phyloP scores from a whole-genome alignment of 2,329 filamentous ascomycete species.

The Trichophyton benhamiae region DNA sequence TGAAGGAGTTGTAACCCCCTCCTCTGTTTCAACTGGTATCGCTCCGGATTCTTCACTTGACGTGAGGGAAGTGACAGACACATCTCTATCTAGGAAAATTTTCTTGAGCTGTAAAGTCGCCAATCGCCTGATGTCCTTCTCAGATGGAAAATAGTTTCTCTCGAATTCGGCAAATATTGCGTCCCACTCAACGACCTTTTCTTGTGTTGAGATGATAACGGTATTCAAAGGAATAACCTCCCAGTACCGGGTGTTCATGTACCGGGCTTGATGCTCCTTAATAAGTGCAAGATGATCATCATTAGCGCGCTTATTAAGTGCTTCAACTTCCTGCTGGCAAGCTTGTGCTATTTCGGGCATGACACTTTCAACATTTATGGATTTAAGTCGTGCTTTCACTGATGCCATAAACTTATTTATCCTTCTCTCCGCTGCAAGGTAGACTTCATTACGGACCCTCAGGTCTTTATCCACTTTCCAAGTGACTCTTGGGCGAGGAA shows the following conservation, averaged over 20 bases:
- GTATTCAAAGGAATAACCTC: slow-evolving; percentile 90
- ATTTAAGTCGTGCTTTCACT: slow-evolving; percentile 68
- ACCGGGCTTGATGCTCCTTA: slow-evolving; percentile 72
- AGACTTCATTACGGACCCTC: slow-evolving; percentile 84
- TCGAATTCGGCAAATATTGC: slow-evolving; percentile 82
- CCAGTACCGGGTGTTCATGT: slow-evolving; percentile 90
- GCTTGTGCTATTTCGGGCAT: slow-evolving; percentile 73
- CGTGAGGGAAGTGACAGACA: slow-evolving; percentile 62
- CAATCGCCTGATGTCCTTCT: slow-evolving; percentile 87
- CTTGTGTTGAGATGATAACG: slow-evolving; percentile 77
- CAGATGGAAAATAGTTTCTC: slow-evolving; percentile 78
- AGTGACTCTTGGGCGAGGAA: slow-evolving; percentile 76
- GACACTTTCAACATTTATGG: slow-evolving; percentile 84
- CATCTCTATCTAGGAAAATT: slow-evolving; percentile 78
- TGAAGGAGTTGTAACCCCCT: slow-evolving; percentile 20
- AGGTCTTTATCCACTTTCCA: slow-evolving; percentile 98
- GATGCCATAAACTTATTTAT: slow-evolving; percentile 80
- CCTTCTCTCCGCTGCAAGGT: slow-evolving; percentile 64
- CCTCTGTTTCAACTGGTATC: slow-evolving; percentile 30
- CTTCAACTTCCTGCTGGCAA: slow-evolving; percentile 71
- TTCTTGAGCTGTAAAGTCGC: slow-evolving; percentile 88
- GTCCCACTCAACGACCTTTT: slow-evolving; percentile 90
- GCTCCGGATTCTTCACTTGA: slow-evolving; percentile 56
- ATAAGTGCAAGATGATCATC: slow-evolving; percentile 68
- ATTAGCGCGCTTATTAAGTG: slow-evolving; percentile 62